These are phyloP conservation scores for Zygotorulaspora sp. DNA, from an alignment of 805 yeast species.

Conservation along the genomic window DNA sequence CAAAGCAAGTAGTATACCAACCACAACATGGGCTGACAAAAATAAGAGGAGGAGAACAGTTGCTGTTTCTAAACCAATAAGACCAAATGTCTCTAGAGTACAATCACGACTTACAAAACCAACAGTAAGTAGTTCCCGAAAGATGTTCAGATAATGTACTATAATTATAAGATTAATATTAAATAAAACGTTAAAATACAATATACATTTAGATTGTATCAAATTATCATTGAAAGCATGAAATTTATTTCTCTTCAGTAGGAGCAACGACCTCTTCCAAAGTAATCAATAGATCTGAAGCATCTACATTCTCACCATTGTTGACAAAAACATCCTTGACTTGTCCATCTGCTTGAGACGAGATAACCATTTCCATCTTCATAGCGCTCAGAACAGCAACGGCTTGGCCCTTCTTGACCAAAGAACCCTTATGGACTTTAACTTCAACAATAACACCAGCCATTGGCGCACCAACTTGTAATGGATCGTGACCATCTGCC, in stretches of 20 bases:
- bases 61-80: no score
- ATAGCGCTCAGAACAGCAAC: constrained; percentile 91
- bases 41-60: background rate
- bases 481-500: constrained; percentile 82
- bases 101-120: constrained; percentile 24
- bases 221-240: background rate
- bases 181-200: constrained; percentile 3
- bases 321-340: constrained; percentile 71
- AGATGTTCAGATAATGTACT: constrained; percentile 24
- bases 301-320: constrained; percentile 94
- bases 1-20: background rate
- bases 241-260: constrained; percentile 14
- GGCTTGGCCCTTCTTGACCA: constrained; percentile 95
- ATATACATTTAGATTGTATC: constrained; percentile 3
- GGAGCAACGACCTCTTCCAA: constrained; percentile 36
- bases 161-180: constrained; percentile 2
- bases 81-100: constrained; percentile 25
- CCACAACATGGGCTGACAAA: background rate
- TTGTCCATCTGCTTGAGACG: constrained; percentile 85
- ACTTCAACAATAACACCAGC: constrained; percentile 97
- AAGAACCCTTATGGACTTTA: constrained; percentile 79
- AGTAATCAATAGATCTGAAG: constrained; percentile 77
- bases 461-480: constrained; percentile 98
- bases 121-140: constrained; percentile 26
- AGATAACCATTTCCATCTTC: constrained; percentile 99